Evolutionary conservation across 176 grass and related monocot species (phyloP).

Genomic region (Avena eriantha): DNA sequence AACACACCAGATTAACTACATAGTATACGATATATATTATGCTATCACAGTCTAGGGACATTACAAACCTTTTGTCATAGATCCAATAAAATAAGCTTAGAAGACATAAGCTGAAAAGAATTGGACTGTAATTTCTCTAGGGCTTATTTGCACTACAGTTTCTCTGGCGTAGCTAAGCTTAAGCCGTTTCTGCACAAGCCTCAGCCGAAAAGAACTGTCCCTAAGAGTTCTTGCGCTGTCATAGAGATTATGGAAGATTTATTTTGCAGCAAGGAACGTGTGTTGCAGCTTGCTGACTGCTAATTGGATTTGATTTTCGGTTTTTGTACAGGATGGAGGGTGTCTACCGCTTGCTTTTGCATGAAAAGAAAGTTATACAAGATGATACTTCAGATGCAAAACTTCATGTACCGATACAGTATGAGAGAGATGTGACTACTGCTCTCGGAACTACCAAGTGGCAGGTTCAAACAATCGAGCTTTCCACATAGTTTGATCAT

Average conservation of each 20-base stretch:
- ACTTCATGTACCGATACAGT: constrained; percentile 55
- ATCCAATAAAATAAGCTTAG: no score
- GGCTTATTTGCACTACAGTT: no score
- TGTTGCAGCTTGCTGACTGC: constrained; percentile 5
- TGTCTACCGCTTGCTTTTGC: constrained; percentile 72
- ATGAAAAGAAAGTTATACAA: constrained; percentile 75
- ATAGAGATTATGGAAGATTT: background rate
- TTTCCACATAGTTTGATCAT: constrained; percentile 22
- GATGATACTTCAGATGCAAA: constrained; percentile 53
- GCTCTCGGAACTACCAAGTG: constrained; percentile 84
- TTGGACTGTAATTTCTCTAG: no score
- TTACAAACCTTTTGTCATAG: no score
- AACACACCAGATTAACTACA: no score
- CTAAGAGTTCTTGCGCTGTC: background rate
- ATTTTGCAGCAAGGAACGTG: constrained; percentile 1
- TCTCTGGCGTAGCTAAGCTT: no score
- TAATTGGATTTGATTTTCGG: constrained; percentile 6
- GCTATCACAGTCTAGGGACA: no score
- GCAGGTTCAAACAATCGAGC: constrained; percentile 65
- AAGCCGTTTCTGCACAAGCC: no score
- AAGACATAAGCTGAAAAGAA: no score
- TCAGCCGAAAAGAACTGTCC: no score
- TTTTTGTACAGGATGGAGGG: constrained; percentile 78
- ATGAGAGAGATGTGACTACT: constrained; percentile 76
- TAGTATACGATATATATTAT: no score